These are phyloP conservation scores for Neonectria ditissima DNA, from an alignment of 2,329 filamentous ascomycete species.

Conservation along the genomic window DNA sequence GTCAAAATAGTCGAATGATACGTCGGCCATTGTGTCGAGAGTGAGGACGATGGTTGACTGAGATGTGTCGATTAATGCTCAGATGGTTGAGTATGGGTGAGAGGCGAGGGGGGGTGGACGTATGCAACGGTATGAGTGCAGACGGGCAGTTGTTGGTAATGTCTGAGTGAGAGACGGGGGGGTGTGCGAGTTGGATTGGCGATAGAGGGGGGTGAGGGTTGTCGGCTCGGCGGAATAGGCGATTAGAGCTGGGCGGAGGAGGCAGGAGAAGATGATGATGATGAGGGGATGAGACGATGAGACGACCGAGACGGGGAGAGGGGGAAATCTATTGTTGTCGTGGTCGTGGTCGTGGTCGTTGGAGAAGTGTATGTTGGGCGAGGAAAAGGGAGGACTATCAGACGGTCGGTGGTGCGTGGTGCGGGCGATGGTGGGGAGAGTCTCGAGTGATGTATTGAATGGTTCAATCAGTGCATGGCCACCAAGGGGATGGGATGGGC, in stretches of 20 bases:
- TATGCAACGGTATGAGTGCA: background rate
- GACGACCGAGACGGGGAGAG: constrained; percentile 8
- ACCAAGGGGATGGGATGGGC: constrained; percentile 39
- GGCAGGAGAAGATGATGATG: constrained; percentile 19
- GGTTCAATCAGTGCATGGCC: constrained; percentile 37
- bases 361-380: no score
- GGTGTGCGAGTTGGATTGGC: constrained; percentile 20
- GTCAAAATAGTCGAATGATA: constrained; percentile 47
- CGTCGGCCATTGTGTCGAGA: constrained; percentile 41
- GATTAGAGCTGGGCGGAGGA: constrained; percentile 8
- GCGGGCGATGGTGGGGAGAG: constrained; percentile 41
- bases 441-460: constrained; percentile 41
- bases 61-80: constrained; percentile 33
- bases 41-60: constrained; percentile 36
- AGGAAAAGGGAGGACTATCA: constrained; percentile 33
- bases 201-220: background rate
- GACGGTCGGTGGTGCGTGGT: constrained; percentile 39
- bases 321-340: constrained; percentile 19
- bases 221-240: constrained; percentile 25
- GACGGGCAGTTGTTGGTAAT: background rate
- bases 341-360: constrained; percentile 1
- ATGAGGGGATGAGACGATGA: constrained; percentile 29
- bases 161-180: constrained; percentile 4
- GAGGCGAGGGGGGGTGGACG: constrained; percentile 20
- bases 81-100: constrained; percentile 35